Conservation (phyloP, 441 rosid genomes). For the Croton setiger region DNA sequence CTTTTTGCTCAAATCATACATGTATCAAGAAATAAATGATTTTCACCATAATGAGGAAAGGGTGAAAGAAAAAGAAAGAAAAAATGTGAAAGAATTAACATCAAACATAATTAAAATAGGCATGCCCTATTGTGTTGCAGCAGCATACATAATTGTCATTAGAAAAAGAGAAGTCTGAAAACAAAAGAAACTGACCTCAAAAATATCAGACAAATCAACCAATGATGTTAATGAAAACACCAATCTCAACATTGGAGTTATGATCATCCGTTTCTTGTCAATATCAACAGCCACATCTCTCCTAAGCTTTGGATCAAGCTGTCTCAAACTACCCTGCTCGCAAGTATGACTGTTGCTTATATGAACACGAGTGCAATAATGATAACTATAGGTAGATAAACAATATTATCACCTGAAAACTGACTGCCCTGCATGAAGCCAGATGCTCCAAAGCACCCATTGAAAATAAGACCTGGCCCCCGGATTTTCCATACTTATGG, state of each 20-base stretch:
- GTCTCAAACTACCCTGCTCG: slow-evolving; percentile 70
- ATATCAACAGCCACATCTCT: slow-evolving; percentile 52
- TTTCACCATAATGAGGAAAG: neutral
- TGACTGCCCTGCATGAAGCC: slow-evolving; percentile 67
- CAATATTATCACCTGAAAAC: slow-evolving; percentile 54
- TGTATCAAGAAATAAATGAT: slow-evolving; percentile 6
- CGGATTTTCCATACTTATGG: slow-evolving; percentile 90
- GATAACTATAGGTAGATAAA: slow-evolving; percentile 1
- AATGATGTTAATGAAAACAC: slow-evolving; percentile 82
- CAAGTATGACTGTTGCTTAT: slow-evolving; percentile 28
- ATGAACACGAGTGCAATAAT: slow-evolving; percentile 19
- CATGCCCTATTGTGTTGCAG: neutral
- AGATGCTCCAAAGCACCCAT: slow-evolving; percentile 93
- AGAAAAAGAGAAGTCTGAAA: neutral
- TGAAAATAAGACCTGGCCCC: slow-evolving; percentile 86
- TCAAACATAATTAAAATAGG: neutral
- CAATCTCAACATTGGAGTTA: slow-evolving; percentile 70
- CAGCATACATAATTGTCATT: neutral
- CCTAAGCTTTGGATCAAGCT: slow-evolving; percentile 55
- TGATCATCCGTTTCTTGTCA: slow-evolving; percentile 67
- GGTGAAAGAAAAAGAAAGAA: neutral
- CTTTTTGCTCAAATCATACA: neutral
- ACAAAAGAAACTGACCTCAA: slow-evolving; percentile 59
- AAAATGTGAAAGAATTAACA: neutral
- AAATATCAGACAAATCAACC: slow-evolving; percentile 75